Base-by-base conservation (phyloP, 345 rosid species). In the Barbarea vulgaris region DNA sequence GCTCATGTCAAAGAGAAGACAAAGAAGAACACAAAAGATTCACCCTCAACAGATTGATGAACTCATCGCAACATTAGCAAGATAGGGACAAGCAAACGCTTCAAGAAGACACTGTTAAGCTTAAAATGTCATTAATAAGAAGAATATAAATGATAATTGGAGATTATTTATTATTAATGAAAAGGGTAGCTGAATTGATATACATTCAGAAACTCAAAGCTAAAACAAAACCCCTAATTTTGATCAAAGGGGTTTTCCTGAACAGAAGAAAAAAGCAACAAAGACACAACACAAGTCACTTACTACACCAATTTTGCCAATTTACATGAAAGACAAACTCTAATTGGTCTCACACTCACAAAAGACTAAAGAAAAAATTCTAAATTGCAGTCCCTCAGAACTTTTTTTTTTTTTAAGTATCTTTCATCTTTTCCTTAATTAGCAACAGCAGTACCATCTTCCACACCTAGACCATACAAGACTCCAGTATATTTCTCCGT, bases 401-500 rank as follows among this genome's bases (percentile, higher is more conserved):
- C n/a, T n/a, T n/a, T n/a, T n/a, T n/a, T n/a, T n/a, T n/a, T 1
- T 61, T 30, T 59, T 0, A 62, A n/a, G 52, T 69, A 69, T 53
- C 39, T 65, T 55, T 46, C 39, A 18, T 70, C 70, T 59, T 69
- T 50, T 31, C 75, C 77, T 80, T 79, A 89, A 85, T 83, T 85
- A 55, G 76, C 67, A 77, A 52, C 55, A 52, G 4, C 31, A 82
- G 80, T 84, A 66, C 89, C 94, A 81, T 85, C 87, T 67, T 92
- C 97, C 3, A 92, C 89, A 50, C 96, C 97, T 41, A 92, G 86
- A 70, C 97, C 97, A 44, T 92, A 92, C 88, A 92, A 80, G 27
- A 88, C 93, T 51, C 97, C 97, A 2, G 91, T 85, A 69, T 92
- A 92, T 77, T 87, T 89, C 83, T 84, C 87, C 0, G 84, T 72